Percentiles rank a stretch among this genome's conserved stretches.
phyloP scores from a whole-genome alignment of 1,139 yeast genomes.

The Pichia sp. region DNA sequence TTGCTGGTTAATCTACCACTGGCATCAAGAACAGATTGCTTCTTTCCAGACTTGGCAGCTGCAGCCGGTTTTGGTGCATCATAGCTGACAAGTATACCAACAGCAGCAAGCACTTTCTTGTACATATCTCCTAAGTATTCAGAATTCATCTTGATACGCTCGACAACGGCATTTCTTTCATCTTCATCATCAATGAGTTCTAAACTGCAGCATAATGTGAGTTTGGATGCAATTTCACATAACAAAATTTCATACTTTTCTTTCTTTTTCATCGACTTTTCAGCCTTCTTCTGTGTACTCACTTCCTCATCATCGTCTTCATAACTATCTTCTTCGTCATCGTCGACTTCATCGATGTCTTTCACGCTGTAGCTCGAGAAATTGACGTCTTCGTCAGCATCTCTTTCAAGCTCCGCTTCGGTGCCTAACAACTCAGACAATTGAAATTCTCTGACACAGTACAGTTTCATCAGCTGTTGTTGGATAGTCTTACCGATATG shows the following conservation, averaged over 20 bases:
- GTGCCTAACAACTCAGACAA: slow-evolving; percentile 34
- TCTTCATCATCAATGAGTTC: slow-evolving; percentile 36
- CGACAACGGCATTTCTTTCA: slow-evolving; percentile 20
- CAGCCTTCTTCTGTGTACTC: neutral
- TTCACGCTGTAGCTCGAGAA: slow-evolving; percentile 33
- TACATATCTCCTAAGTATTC: slow-evolving; percentile 44
- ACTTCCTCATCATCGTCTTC: slow-evolving; percentile 30
- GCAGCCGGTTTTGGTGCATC: neutral
- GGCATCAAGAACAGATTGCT: slow-evolving; percentile 1
- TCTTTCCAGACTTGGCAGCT: neutral
- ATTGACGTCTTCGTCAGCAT: slow-evolving; percentile 58
- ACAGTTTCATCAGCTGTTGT: slow-evolving; percentile 25
- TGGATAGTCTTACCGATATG: slow-evolving; percentile 7
- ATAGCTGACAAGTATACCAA: slow-evolving; percentile 7
- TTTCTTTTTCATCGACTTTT: slow-evolving; percentile 29
- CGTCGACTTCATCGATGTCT: neutral
- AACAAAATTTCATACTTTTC: slow-evolving; percentile 39
- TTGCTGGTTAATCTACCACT: slow-evolving; percentile 4
- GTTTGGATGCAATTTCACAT: slow-evolving; percentile 50
- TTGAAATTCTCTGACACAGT: slow-evolving; percentile 35
- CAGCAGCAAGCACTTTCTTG: slow-evolving; percentile 10
- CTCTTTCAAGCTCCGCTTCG: slow-evolving; percentile 49
- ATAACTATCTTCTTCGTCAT: slow-evolving; percentile 4
- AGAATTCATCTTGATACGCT: slow-evolving; percentile 49
- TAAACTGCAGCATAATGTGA: slow-evolving; percentile 44